Conservation (phyloP, 148 eudicot species). For the Euryodendron excelsum region DNA sequence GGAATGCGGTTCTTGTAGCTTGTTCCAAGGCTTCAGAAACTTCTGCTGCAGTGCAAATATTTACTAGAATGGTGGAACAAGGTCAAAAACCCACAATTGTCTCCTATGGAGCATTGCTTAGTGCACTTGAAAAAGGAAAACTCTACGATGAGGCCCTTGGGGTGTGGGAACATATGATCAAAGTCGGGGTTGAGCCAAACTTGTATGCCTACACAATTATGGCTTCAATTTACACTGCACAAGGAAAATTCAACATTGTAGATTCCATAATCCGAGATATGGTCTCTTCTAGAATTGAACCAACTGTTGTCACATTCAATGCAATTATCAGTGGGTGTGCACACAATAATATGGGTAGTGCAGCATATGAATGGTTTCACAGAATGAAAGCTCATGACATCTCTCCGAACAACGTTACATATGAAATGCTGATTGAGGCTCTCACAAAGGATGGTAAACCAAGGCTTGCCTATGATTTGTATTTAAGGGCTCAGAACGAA, state of each 20-base stretch:
- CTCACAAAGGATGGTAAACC: conserved; percentile 83
- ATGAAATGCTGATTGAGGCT: conserved; percentile 70
- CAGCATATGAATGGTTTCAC: conserved; percentile 83
- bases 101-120: conserved; percentile 88
- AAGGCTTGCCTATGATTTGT: conserved; percentile 74
- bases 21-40: conserved; percentile 97
- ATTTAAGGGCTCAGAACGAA: conserved; percentile 55
- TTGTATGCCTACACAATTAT: conserved; percentile 83
- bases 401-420: conserved; percentile 70
- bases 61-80: conserved; percentile 71
- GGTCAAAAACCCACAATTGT: conserved; percentile 82
- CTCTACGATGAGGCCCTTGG: conserved; percentile 67
- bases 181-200: conserved; percentile 72
- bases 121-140: conserved; percentile 91
- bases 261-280: conserved; percentile 68
- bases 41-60: conserved; percentile 71
- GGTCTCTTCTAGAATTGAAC: conserved; percentile 49
- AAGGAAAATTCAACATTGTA: conserved; percentile 60
- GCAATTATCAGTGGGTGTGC: conserved; percentile 82
- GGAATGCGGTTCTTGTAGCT: conserved; percentile 94
- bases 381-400: conserved; percentile 55
- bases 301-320: conserved; percentile 83
- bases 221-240: conserved; percentile 79
- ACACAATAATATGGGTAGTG: conserved; percentile 43
- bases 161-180: conserved; percentile 90